phyloP scores from a whole-genome alignment of 768 basidiomycete genomes.

The Boletus sensibilis region DNA sequence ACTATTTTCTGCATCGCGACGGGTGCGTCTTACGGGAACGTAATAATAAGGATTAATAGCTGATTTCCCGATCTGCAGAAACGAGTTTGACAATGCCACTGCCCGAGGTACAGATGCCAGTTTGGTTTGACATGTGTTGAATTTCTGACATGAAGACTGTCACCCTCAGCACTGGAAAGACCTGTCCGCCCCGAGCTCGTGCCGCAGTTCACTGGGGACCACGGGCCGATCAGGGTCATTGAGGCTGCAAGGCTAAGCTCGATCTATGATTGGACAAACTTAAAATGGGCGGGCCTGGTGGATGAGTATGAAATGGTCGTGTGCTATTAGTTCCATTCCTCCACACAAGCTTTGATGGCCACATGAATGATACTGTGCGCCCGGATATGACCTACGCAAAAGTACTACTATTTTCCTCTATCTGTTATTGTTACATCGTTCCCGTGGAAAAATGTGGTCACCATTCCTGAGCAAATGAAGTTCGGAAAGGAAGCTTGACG shows the following conservation, averaged over 20 bases:
- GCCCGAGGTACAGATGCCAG: constrained; percentile 19
- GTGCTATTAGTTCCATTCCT: not conserved
- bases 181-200: constrained; percentile 22
- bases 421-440: constrained; percentile 21
- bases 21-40: constrained; percentile 17
- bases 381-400: constrained; percentile 15
- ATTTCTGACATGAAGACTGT: constrained; percentile 9
- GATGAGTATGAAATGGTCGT: not conserved
- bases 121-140: not conserved
- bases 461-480: constrained; percentile 15
- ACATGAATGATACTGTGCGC: constrained; percentile 4
- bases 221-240: constrained; percentile 5
- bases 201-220: constrained; percentile 6
- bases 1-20: constrained; percentile 23
- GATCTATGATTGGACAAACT: constrained; percentile 22
- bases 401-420: constrained; percentile 16
- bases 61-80: constrained; percentile 12
- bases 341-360: not conserved
- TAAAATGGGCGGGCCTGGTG: constrained; percentile 6
- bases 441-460: constrained; percentile 2
- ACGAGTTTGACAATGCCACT: constrained; percentile 24
- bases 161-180: constrained; percentile 16
- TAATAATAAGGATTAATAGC: not conserved
- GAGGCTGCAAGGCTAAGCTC: constrained; percentile 7
- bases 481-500: constrained; percentile 19